phyloP scores from a whole-genome alignment of 352 stramenopile genomes.

The Globisporangium uncinulatum region DNA sequence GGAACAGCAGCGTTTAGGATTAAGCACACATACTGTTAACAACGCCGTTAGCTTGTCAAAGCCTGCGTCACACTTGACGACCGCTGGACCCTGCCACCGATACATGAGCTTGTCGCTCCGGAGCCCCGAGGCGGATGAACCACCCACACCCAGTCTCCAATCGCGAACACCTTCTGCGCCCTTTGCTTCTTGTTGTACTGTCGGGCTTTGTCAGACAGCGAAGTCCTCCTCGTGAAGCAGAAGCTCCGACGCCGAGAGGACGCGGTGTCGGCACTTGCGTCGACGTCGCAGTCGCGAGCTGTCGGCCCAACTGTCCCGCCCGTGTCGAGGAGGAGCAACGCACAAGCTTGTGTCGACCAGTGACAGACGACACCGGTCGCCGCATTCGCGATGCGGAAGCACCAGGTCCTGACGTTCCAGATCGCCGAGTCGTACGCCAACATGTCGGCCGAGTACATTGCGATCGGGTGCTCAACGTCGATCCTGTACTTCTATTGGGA shows the following conservation, averaged over 20 bases:
- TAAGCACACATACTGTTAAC: no score
- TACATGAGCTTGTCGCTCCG: no score
- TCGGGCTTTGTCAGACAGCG: no score
- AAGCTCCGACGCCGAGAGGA: constrained; percentile 2
- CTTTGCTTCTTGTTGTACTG: no score
- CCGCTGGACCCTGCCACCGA: no score
- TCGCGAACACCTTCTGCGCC: no score
- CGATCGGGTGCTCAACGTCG: constrained; percentile 36
- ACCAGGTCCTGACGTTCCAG: constrained; percentile 22
- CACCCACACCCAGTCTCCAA: no score
- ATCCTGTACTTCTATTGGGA: constrained; percentile 33
- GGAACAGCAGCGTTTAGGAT: no score
- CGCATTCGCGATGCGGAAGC: constrained; percentile 20
- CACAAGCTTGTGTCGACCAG: neutral
- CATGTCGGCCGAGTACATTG: constrained; percentile 52
- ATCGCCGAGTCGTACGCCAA: constrained; percentile 34
- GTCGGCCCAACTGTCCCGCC: neutral
- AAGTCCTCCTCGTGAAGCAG: constrained; percentile 12
- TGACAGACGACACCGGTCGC: no score
- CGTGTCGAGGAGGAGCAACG: neutral
- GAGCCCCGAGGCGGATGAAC: no score
- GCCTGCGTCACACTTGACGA: no score
- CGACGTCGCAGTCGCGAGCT: constrained; percentile 1
- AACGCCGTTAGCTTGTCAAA: no score
- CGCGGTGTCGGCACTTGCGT: neutral